phyloP scores from a whole-genome alignment of 352 stramenopile species.

The Blastocystis sp. region DNA sequence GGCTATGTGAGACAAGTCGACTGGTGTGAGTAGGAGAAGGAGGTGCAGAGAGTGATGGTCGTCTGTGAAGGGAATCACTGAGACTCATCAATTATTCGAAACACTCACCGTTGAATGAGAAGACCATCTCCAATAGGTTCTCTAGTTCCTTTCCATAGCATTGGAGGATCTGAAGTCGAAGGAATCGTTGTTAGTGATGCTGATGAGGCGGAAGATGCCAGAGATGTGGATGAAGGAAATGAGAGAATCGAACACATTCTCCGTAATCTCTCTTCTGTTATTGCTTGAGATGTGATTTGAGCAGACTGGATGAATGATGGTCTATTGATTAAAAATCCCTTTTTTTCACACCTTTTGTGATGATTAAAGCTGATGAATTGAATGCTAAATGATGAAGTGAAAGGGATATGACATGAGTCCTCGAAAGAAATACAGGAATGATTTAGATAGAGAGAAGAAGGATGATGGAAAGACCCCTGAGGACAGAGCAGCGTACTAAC shows the following conservation, averaged over 20 bases:
- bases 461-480: background rate
- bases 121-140: background rate
- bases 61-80: background rate
- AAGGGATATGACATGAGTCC: background rate
- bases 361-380: constrained; percentile 19
- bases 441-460: constrained; percentile 50
- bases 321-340: background rate
- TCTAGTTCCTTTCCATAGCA: constrained; percentile 24
- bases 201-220: background rate
- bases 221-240: background rate
- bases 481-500: constrained; percentile 25
- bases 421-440: constrained; percentile 36
- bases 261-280: background rate
- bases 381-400: constrained; percentile 17
- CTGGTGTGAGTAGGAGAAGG: background rate
- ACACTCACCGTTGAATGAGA: background rate
- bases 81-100: background rate
- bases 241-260: background rate
- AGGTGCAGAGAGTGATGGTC: background rate
- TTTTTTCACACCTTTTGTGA: background rate
- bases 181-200: too few species aligned
- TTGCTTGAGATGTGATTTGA: background rate
- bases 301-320: background rate
- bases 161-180: background rate
- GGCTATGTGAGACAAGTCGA: background rate